These are phyloP conservation scores for barley (Hordeum vulgare) DNA, from an alignment of 176 grass and related monocot genomes.

Conservation along the genomic window MorexV3_pseudomolecules_assembly NC_058519.1:78671697-78672196, in stretches of 20 bases:
- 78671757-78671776: no score
- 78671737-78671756: no score
- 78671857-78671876: not conserved
- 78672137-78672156: conserved; percentile 47
- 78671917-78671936: no score
- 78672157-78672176: not conserved
- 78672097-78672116: conserved; percentile 77
- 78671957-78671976: no score
- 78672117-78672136: conserved; percentile 77
- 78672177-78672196: no score
- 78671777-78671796: no score
- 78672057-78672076: conserved; percentile 66
- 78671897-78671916: no score
- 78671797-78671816: not conserved
- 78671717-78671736: not conserved
- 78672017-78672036: not conserved
- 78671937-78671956: no score
- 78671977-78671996: no score
- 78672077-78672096: conserved; percentile 79
- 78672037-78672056: conserved; percentile 21
- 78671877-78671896: not conserved
- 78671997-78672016: no score
- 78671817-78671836: not conserved
- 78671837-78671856: not conserved
- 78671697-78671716: conserved; percentile 68